Evolutionary conservation across 2,329 filamentous ascomycete species (phyloP).

Genomic region (Magnaporthiopsis incrustans): DNA sequence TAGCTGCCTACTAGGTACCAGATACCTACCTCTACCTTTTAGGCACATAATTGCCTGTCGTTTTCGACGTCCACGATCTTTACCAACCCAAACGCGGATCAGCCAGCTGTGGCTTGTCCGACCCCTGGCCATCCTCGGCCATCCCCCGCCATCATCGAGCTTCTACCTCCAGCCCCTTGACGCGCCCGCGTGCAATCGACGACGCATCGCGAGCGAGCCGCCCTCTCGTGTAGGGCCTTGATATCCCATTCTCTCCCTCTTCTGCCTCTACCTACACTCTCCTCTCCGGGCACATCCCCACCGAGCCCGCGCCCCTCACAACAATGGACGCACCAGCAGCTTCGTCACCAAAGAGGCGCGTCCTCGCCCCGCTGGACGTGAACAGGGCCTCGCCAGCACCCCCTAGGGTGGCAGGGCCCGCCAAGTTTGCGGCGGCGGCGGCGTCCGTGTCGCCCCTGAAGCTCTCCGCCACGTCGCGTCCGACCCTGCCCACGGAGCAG

Average conservation of each 20-base stretch:
- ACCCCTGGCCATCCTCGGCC: background rate
- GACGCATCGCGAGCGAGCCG: background rate
- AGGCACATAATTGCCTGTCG: background rate
- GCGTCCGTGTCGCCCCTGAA: background rate
- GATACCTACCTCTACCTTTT: background rate
- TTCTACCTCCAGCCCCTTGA: background rate
- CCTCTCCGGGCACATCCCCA: background rate
- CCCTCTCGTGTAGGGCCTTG: background rate
- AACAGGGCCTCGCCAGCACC: constrained; percentile 30
- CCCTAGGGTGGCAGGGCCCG: background rate
- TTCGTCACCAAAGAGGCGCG: constrained; percentile 38
- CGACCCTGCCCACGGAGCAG: background rate
- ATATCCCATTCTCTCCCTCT: no score
- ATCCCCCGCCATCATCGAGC: background rate
- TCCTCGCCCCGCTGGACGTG: constrained; percentile 36
- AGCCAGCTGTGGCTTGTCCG: background rate
- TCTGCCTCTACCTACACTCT: background rate
- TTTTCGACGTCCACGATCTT: background rate
- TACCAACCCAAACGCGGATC: background rate
- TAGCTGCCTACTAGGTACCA: no score
- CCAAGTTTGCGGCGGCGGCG: constrained; percentile 3
- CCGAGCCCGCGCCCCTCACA: background rate
- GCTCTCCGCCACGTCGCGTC: background rate
- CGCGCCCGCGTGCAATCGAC: background rate
- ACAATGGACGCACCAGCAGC: constrained; percentile 8